Evolutionary conservation across 441 rosid species (phyloP).

Genomic region (Jatropha podagrica): DNA sequence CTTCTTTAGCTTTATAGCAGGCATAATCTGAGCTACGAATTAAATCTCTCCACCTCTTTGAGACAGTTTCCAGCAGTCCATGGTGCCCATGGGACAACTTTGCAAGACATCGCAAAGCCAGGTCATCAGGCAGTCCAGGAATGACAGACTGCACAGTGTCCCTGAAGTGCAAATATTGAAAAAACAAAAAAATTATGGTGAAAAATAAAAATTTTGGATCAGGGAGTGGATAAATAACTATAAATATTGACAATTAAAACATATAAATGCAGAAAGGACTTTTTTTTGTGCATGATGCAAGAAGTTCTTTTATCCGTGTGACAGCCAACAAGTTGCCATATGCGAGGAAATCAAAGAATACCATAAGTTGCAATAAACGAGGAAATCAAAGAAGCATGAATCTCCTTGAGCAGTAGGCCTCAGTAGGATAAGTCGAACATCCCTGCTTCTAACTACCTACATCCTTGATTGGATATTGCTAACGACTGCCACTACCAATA

Average conservation of each 20-base stretch:
- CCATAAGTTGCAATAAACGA: background rate
- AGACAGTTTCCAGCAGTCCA: conserved; percentile 62
- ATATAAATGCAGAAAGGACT: background rate
- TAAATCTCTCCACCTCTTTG: conserved; percentile 73
- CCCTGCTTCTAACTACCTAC: background rate
- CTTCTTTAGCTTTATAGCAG: conserved; percentile 47
- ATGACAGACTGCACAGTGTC: conserved; percentile 49
- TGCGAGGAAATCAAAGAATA: background rate
- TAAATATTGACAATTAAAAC: background rate
- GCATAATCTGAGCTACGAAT: conserved; percentile 55
- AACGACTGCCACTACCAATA: background rate
- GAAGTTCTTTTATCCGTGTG: background rate
- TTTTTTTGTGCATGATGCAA: background rate
- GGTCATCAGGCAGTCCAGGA: conserved; percentile 78
- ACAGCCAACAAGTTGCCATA: background rate
- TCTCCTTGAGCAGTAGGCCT: background rate
- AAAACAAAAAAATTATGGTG: too few relatives aligned
- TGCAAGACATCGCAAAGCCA: conserved; percentile 70
- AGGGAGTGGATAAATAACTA: background rate
- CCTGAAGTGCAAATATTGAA: conserved; percentile 31
- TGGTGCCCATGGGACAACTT: conserved; percentile 72
- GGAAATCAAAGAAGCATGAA: background rate
- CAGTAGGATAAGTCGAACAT: background rate
- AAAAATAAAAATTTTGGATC: background rate
- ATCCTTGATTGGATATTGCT: background rate